These are phyloP conservation scores for Pseudocercospora vitis DNA, from an alignment of 2,329 filamentous ascomycete species.

Conservation along the genomic window DNA sequence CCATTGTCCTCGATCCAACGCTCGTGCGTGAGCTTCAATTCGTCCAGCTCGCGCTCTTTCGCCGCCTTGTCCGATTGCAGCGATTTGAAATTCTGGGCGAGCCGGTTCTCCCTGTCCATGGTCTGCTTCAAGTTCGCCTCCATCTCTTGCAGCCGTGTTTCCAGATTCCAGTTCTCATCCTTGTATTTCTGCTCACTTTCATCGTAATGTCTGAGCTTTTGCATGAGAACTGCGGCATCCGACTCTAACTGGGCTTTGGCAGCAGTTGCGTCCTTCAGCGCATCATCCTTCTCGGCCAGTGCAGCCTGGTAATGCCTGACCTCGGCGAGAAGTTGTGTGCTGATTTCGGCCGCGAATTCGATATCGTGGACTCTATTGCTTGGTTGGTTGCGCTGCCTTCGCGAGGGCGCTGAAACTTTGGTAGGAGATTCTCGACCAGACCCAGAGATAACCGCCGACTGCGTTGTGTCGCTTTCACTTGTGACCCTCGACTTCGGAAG, in stretches of 20 bases:
- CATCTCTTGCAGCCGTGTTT: constrained; percentile 86
- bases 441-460: constrained; percentile 64
- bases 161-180: constrained; percentile 97
- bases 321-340: constrained; percentile 89
- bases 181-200: constrained; percentile 96
- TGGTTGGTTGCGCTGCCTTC: constrained; percentile 87
- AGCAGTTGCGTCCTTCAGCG: constrained; percentile 70
- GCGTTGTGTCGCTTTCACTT: constrained; percentile 29
- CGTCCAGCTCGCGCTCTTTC: constrained; percentile 84
- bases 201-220: constrained; percentile 78
- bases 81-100: constrained; percentile 69
- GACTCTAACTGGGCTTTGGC: constrained; percentile 80
- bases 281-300: constrained; percentile 83
- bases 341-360: constrained; percentile 97
- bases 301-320: constrained; percentile 85
- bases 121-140: constrained; percentile 72
- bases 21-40: constrained; percentile 75
- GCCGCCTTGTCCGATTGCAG: constrained; percentile 72
- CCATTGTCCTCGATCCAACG: constrained; percentile 80
- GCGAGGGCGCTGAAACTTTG: constrained; percentile 75
- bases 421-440: constrained; percentile 83
- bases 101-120: constrained; percentile 77
- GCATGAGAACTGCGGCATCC: constrained; percentile 74
- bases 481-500: constrained; percentile 65
- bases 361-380: constrained; percentile 90